Base-by-base conservation (phyloP, 148 eudicot genomes). In the Persicaria maculosa region DNA sequence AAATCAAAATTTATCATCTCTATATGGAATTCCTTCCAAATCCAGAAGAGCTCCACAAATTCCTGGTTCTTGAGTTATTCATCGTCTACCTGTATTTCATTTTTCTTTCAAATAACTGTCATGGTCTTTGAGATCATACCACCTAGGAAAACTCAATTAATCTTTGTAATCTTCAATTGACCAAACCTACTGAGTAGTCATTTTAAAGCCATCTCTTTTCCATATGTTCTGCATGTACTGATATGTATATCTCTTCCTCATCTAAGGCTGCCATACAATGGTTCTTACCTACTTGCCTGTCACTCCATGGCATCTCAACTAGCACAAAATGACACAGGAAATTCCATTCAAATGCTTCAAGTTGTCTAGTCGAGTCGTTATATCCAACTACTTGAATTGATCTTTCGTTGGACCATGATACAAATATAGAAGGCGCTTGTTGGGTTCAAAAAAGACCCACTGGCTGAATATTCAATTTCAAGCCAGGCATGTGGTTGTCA, bases 71-170 rank as follows among this genome's bases (percentile, higher is more conserved):
- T 31, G 36, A 1, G 36, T 31, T 31, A 31, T 31, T 31, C 36
- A 31, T 31, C 1, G 36, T 31, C 36, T 31, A 31, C 1, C 36
- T 48, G 12, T 48, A 48, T 48, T 7, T 5, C 20, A 54, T n/a
- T 2, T 54, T 1, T 15, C 7, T 12, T 58, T 19, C 11, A 8
- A 58, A 31, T 58, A 58, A 19, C 64, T 58, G 10, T 19, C 36
- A 19, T 11, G 70, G 47, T 65, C 70, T 65, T 65, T 65, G 46
- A 65, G n/a, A 65, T 65, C n/a, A 65, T 65, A 43, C 19, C 22
- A 10, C 7, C 0, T 31, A 25, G 67, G 17, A 14, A 5, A 31
- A 17, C 31, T 57, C 5, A 36, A 65, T 65, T 36, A 40, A 36
- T 36, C 46, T 65, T 12, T 36, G 70, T 14, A 14, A 17, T 36